These are phyloP conservation scores for Ophiostoma australiae DNA, from an alignment of 2,329 filamentous ascomycete genomes.

Conservation along the genomic window DNA sequence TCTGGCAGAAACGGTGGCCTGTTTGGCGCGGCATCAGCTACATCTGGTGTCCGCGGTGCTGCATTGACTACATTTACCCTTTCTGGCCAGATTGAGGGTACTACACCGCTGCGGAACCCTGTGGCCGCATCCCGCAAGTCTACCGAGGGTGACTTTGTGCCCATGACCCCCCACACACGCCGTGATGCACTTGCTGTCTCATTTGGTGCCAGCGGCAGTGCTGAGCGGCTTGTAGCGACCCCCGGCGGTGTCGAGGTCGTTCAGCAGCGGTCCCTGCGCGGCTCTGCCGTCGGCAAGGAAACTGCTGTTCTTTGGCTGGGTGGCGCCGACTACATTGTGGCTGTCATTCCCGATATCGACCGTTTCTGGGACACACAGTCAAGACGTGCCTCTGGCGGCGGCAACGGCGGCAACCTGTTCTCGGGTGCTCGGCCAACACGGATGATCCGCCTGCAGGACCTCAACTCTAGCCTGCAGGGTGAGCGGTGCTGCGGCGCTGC, in stretches of 20 bases:
- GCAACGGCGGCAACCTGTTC: conserved; percentile 45
- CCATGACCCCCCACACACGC: conserved; percentile 60
- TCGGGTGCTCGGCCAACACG: conserved; percentile 50
- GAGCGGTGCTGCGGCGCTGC: conserved; percentile 52
- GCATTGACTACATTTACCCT: conserved; percentile 55
- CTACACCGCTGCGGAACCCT: conserved; percentile 49
- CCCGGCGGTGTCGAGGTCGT: conserved; percentile 51
- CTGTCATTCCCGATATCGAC: conserved; percentile 50
- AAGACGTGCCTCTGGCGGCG: conserved; percentile 45
- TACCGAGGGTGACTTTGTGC: conserved; percentile 50
- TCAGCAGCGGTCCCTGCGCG: conserved; percentile 41
- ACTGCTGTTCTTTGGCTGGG: conserved; percentile 54
- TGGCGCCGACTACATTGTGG: conserved; percentile 50
- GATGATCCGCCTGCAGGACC: conserved; percentile 52
- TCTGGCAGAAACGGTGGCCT: conserved; percentile 31
- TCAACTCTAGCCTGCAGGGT: conserved; percentile 51
- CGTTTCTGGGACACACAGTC: conserved; percentile 58
- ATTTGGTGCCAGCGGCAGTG: conserved; percentile 40
- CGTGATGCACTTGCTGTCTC: conserved; percentile 48
- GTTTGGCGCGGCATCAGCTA: conserved; percentile 42
- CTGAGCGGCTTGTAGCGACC: conserved; percentile 49
- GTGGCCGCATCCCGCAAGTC: conserved; percentile 35
- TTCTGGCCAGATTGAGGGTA: conserved; percentile 57
- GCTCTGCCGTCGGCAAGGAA: conserved; percentile 46
- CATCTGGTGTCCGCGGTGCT: conserved; percentile 51